Evolutionary conservation across 1,284 basidiomycete genomes (phyloP).

Genomic region (Leccinum solheimii): DNA sequence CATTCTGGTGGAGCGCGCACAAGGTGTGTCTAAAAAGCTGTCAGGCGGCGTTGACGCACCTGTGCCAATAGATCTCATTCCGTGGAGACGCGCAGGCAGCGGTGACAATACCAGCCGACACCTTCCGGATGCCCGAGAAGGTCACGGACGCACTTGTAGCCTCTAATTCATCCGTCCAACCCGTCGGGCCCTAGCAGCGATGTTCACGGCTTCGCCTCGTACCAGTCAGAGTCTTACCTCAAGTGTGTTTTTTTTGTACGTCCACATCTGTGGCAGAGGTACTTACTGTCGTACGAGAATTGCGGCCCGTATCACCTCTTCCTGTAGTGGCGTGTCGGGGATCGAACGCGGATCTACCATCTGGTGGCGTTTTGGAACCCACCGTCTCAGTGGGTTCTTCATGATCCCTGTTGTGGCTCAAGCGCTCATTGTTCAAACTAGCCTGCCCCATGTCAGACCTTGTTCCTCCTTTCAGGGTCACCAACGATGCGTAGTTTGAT

Average conservation of each 20-base stretch:
- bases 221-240: conserved; percentile 10
- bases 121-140: conserved; percentile 6
- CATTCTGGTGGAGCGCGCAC: conserved; percentile 1
- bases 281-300: conserved; percentile 15
- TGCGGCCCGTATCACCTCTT: conserved; percentile 8
- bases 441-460: not conserved
- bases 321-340: conserved; percentile 15
- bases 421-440: not conserved
- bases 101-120: not conserved
- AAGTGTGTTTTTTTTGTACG: not conserved
- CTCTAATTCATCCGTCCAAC: conserved; percentile 1
- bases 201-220: conserved; percentile 6
- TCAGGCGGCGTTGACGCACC: not conserved
- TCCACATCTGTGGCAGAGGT: conserved; percentile 11
- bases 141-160: conserved; percentile 4
- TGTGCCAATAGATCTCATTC: conserved; percentile 8
- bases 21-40: not conserved
- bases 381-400: conserved; percentile 17
- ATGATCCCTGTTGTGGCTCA: conserved; percentile 14
- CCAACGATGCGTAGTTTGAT: not conserved
- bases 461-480: conserved; percentile 5
- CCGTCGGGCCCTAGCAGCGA: conserved; percentile 9
- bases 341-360: conserved; percentile 5
- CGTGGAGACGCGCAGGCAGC: conserved; percentile 1
- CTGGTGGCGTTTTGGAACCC: conserved; percentile 20